These are phyloP conservation scores for Helotiales sp. DNA, from an alignment of 2,329 filamentous ascomycete genomes.

Conservation along the genomic window DNA sequence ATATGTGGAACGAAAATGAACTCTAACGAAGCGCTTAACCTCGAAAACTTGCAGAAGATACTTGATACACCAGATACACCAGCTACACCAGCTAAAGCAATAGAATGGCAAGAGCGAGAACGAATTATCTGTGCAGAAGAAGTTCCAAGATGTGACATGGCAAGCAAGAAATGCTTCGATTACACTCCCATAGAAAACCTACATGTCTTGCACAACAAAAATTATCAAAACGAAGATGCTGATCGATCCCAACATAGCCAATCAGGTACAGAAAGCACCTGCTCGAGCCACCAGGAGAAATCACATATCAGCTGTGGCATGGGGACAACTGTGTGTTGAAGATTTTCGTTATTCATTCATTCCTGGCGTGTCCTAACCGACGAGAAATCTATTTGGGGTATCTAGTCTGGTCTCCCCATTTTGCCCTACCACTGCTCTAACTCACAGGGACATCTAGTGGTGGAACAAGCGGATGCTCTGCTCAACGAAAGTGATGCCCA, in stretches of 20 bases:
- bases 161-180: too few relatives aligned
- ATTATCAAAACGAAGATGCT: neutral
- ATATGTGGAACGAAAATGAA: too few relatives aligned
- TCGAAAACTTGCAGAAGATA: too few relatives aligned
- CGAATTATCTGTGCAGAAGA: too few relatives aligned
- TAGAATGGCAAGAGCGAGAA: too few relatives aligned
- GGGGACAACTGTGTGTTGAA: neutral
- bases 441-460: conserved; percentile 64
- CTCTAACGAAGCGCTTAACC: too few relatives aligned
- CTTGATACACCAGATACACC: too few relatives aligned
- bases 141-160: too few relatives aligned
- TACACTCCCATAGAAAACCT: neutral
- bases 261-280: neutral
- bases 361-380: neutral
- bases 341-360: neutral
- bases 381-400: conserved; percentile 29
- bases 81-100: too few relatives aligned
- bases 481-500: conserved; percentile 93
- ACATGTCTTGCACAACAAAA: neutral
- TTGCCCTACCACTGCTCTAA: conserved; percentile 15
- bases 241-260: too few relatives aligned
- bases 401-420: conserved; percentile 36
- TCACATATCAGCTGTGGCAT: neutral
- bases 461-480: conserved; percentile 95
- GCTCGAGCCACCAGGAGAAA: neutral